These are phyloP conservation scores for Nakazawaea peltata DNA, from an alignment of 805 yeast genomes.

Conservation along the genomic window DNA sequence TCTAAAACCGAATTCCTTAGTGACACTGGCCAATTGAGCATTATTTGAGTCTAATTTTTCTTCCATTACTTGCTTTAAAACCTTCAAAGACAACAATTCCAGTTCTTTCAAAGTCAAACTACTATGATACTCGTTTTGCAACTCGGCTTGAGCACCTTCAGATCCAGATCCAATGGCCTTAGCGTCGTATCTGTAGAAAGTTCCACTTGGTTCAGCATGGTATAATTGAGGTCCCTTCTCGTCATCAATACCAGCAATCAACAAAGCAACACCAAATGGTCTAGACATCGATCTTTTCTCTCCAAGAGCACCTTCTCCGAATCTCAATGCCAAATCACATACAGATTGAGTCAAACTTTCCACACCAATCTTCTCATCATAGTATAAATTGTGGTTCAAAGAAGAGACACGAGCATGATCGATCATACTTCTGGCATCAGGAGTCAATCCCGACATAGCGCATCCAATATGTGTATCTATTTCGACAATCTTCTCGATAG, in stretches of 20 bases:
- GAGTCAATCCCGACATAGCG: slow-evolving; percentile 98
- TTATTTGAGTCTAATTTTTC: slow-evolving; percentile 93
- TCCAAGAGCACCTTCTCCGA: slow-evolving; percentile 96
- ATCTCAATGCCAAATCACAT: slow-evolving; percentile 92
- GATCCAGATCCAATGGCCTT: slow-evolving; percentile 99
- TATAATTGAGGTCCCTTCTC: slow-evolving; percentile 94
- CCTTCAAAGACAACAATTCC: slow-evolving; percentile 79
- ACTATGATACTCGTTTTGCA: slow-evolving; percentile 93
- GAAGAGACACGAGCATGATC: slow-evolving; percentile 94
- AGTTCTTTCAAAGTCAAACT: slow-evolving; percentile 90
- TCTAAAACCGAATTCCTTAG: slow-evolving; percentile 77
- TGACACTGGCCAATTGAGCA: slow-evolving; percentile 91
- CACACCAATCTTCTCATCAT: slow-evolving; percentile 86
- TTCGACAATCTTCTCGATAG: slow-evolving; percentile 94
- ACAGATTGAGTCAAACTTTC: slow-evolving; percentile 94
- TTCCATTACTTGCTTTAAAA: slow-evolving; percentile 97
- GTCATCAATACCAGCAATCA: slow-evolving; percentile 89
- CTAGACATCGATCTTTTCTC: slow-evolving; percentile 94
- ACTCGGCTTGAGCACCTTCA: slow-evolving; percentile 97
- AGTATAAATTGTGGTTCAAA: slow-evolving; percentile 81
- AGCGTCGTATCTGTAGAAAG: slow-evolving; percentile 95
- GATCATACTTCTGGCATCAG: slow-evolving; percentile 97
- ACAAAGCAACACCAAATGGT: slow-evolving; percentile 96
- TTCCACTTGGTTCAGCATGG: slow-evolving; percentile 99
- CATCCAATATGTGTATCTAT: slow-evolving; percentile 93